Evolutionary conservation across 2,329 filamentous ascomycete genomes (phyloP).

Genomic region (Microsporum canis): DNA sequence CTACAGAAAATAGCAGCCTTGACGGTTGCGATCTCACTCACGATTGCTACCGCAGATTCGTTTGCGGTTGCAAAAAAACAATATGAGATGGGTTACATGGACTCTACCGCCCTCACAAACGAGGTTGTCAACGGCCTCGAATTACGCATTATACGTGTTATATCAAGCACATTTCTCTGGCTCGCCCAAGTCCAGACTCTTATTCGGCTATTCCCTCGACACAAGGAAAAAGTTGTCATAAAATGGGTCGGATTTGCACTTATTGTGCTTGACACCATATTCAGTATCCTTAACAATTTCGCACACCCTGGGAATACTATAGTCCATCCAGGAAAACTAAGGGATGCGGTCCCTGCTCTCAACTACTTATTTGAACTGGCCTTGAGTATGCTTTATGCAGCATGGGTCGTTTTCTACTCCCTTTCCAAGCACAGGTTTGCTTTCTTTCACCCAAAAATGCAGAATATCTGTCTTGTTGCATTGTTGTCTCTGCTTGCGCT

Average conservation of each 20-base stretch:
- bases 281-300: conserved; percentile 87
- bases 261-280: conserved; percentile 80
- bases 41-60: conserved; percentile 84
- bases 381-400: conserved; percentile 75
- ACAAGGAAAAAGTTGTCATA: conserved; percentile 95
- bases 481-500: conserved; percentile 69
- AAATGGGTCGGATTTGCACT: conserved; percentile 96
- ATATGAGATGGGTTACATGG: conserved; percentile 67
- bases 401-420: conserved; percentile 88
- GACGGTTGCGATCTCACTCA: conserved; percentile 66
- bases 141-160: conserved; percentile 79
- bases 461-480: conserved; percentile 73
- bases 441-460: conserved; percentile 83
- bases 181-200: conserved; percentile 93
- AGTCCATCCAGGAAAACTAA: conserved; percentile 59
- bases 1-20: conserved; percentile 64
- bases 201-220: conserved; percentile 87
- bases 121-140: conserved; percentile 74
- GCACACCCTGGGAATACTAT: conserved; percentile 37
- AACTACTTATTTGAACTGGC: conserved; percentile 85
- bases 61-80: conserved; percentile 74
- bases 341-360: conserved; percentile 79
- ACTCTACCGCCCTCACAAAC: conserved; percentile 62
- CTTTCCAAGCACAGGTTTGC: conserved; percentile 85
- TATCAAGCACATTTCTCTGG: conserved; percentile 95